Evolutionary conservation across 139 green algal genomes (phyloP), one percentile per base, ranked within the genome.

Genomic region (Chlamydomonas sphaeroides): DNA sequence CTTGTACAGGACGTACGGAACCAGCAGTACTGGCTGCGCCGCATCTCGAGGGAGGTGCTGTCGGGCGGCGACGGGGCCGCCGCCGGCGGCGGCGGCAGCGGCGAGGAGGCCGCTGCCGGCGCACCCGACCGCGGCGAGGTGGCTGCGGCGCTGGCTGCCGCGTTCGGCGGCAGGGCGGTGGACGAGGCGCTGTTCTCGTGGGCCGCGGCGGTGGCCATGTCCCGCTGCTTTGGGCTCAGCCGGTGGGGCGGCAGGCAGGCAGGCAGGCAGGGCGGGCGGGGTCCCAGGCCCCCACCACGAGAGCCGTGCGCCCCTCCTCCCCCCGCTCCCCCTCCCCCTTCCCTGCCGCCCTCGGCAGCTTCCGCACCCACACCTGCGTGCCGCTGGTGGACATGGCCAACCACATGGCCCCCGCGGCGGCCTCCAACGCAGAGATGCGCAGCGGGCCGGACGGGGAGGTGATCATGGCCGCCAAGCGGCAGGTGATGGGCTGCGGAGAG

Each of bases 341-440:
- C 6, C 28, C 10, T 28, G 30, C 45, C 45, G 11, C 45, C 11
- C 14, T 53, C 45, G 10, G 5, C 71, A 67, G 71, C n/a, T 79
- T 51, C 51, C 70, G 70, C 15, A 80, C 78, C 1, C 81, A 86
- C 66, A 80, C 57, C 7, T 84, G 84, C 32, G 79, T 85, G 26
- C 78, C 85, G 1, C 68, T 90, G 1, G 68, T 92, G 8, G 88
- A 90, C 79, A 90, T 92, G 88, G 76, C 76, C 65, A 74, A 83
- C 49, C 72, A 83, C 62, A 63, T 79, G 72, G 59, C 73, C 26
- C 57, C 59, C 35, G 45, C 36, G 51, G 51, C 41, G 2, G 67
- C 74, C 1, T 71, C 62, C 35, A 89, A 88, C 56, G 68, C 71
- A 28, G 84, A 89, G 74, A 85, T 89, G 20, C 74, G 85, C 23